A percentile compares a stretch with the other conserved stretches of the same genome.
Evolutionary conservation across 2,329 filamentous ascomycete species (phyloP).

Genomic region (Zymoseptoria crescenta): DNA sequence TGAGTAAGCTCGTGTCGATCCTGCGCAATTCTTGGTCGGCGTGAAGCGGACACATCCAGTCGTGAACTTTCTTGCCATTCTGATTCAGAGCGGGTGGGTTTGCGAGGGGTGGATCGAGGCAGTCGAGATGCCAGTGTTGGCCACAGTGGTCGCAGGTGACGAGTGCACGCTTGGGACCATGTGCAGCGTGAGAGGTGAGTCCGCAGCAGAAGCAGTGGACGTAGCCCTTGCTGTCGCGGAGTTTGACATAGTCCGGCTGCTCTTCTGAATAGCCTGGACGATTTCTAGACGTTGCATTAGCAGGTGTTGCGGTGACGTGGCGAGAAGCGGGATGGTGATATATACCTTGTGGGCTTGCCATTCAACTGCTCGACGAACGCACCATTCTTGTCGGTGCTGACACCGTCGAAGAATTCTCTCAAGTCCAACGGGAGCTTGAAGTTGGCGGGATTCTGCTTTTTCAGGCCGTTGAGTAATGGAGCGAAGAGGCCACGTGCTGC

Average conservation of each 20-base stretch:
- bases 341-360: slow-evolving; percentile 50
- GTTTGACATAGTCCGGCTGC: slow-evolving; percentile 25
- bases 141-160: slow-evolving; percentile 80
- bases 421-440: slow-evolving; percentile 58
- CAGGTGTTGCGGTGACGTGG: slow-evolving; percentile 1
- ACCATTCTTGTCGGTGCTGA: slow-evolving; percentile 66
- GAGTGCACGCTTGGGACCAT: slow-evolving; percentile 57
- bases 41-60: slow-evolving; percentile 86
- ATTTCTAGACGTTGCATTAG: slow-evolving; percentile 11
- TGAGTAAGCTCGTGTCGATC: slow-evolving; percentile 38
- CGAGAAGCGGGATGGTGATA: slow-evolving; percentile 5
- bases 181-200: slow-evolving; percentile 42
- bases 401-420: slow-evolving; percentile 70
- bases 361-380: slow-evolving; percentile 66
- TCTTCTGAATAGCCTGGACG: slow-evolving; percentile 39
- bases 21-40: slow-evolving; percentile 63
- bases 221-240: slow-evolving; percentile 62
- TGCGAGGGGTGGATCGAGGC: slow-evolving; percentile 74
- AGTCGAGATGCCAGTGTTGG: slow-evolving; percentile 86
- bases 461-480: slow-evolving; percentile 49
- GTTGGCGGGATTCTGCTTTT: slow-evolving; percentile 28
- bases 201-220: slow-evolving; percentile 74
- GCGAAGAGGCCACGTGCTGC: slow-evolving; percentile 50
- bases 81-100: slow-evolving; percentile 57
- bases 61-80: slow-evolving; percentile 51